Evolutionary conservation across 1,284 basidiomycete genomes (phyloP).

Genomic region (Thelephora terrestris): DNA sequence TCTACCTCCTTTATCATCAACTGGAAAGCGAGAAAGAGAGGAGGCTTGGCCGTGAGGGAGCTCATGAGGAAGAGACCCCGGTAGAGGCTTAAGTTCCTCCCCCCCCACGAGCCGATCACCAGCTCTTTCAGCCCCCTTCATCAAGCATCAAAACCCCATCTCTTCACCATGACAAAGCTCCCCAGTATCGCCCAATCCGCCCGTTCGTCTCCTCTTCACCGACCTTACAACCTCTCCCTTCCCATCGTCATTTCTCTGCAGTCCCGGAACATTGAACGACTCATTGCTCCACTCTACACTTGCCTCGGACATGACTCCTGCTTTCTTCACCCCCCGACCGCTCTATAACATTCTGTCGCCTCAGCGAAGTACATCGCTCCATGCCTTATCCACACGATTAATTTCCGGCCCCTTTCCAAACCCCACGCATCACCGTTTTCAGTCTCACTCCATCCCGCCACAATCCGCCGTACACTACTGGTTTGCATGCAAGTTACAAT

Average conservation of each 20-base stretch:
- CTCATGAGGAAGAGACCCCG: constrained; percentile 38
- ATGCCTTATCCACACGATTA: neutral
- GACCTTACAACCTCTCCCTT: neutral
- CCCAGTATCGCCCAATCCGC: neutral
- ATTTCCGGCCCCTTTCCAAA: neutral
- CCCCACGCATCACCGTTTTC: neutral
- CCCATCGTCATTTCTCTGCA: neutral
- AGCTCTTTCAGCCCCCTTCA: neutral
- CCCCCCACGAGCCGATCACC: neutral
- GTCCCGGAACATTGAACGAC: neutral
- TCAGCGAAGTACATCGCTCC: no score
- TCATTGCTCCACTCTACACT: neutral
- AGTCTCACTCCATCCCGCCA: neutral
- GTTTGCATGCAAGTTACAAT: constrained; percentile 1
- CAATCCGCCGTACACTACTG: neutral
- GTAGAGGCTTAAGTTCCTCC: neutral
- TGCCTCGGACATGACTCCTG: neutral
- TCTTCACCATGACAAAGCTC: neutral
- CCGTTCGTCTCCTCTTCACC: neutral
- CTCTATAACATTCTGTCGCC: neutral
- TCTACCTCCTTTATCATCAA: constrained; percentile 96
- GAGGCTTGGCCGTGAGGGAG: constrained; percentile 70
- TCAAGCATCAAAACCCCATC: neutral
- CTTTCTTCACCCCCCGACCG: neutral
- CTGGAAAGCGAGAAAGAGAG: constrained; percentile 94